phyloP scores from a whole-genome alignment of 2,329 filamentous ascomycete species.

The Colletotrichum paranaense region DNA sequence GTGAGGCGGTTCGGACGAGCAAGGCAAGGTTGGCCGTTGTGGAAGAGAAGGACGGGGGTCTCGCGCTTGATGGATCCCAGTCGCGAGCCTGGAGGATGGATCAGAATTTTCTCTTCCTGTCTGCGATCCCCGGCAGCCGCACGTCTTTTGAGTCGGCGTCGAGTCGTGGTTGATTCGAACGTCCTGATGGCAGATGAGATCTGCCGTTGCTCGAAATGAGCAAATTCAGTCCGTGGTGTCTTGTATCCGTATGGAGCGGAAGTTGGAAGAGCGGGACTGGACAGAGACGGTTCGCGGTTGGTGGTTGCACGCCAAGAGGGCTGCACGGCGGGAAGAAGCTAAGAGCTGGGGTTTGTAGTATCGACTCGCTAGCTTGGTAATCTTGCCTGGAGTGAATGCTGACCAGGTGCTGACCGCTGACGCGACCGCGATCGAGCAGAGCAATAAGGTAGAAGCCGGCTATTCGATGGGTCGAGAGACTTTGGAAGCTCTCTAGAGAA shows the following conservation, averaged over 20 bases:
- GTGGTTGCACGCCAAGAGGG: conserved; percentile 11
- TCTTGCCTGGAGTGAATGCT: background rate
- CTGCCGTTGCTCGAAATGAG: conserved; percentile 14
- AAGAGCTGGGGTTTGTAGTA: background rate
- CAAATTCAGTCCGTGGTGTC: conserved; percentile 7
- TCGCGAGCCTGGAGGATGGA: background rate
- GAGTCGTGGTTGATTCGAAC: conserved; percentile 7
- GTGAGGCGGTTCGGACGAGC: conserved; percentile 9
- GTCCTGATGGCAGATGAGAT: conserved; percentile 16
- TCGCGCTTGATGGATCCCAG: background rate
- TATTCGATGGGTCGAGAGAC: background rate
- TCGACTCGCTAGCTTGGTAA: conserved; percentile 3
- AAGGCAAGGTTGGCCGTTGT: conserved; percentile 1
- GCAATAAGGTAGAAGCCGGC: background rate
- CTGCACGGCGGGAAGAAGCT: conserved; percentile 23
- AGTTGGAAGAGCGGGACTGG: background rate
- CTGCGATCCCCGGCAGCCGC: background rate
- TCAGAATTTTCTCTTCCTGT: background rate
- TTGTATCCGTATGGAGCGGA: background rate
- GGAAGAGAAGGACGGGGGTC: background rate
- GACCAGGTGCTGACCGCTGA: background rate
- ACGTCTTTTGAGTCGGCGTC: background rate
- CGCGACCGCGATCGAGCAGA: background rate
- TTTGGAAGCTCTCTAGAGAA: background rate
- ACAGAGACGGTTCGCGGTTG: background rate